Conservation (phyloP, 1,284 basidiomycete genomes). For the Pholiota adiposa region DNA sequence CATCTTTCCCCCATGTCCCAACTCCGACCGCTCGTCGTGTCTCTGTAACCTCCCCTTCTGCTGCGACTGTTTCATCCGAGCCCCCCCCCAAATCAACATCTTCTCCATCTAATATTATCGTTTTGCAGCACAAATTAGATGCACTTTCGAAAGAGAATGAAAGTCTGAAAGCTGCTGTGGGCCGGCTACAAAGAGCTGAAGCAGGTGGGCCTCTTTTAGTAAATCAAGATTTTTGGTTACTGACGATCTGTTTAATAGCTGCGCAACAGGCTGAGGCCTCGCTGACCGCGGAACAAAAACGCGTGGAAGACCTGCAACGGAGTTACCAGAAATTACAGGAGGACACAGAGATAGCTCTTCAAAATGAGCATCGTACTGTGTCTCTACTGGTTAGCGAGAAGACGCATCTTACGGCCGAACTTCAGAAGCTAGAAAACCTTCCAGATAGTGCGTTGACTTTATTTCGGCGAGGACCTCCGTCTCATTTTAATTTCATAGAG, state of each 20-base stretch:
- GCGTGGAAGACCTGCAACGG: conserved; percentile 28
- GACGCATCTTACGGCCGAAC: conserved; percentile 54
- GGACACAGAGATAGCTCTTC: conserved; percentile 29
- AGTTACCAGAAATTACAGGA: conserved; percentile 23
- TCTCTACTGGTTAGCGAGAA: conserved; percentile 73
- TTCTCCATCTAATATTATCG: conserved; percentile 6
- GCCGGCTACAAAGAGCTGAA: conserved; percentile 30
- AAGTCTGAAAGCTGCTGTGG: conserved; percentile 26
- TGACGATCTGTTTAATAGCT: conserved; percentile 20
- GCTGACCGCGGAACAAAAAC: conserved; percentile 25
- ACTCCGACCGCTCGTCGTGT: conserved; percentile 20
- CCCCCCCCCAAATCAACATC: conserved; percentile 17
- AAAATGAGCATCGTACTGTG: conserved; percentile 68
- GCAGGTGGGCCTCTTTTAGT: conserved; percentile 28
- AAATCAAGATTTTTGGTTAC: conserved; percentile 3
- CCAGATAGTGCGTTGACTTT: conserved; percentile 49
- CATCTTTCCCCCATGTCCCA: conserved; percentile 21
- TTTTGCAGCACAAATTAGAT: conserved; percentile 17
- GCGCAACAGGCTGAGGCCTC: conserved; percentile 24
- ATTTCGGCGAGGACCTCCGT: background rate
- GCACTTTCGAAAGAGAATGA: conserved; percentile 31
- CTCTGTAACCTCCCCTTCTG: conserved; percentile 10
- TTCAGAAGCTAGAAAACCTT: conserved; percentile 53
- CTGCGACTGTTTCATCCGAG: conserved; percentile 11
- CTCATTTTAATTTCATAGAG: conserved; percentile 38